Percentiles rank a stretch among this genome's conserved stretches.
Evolutionary conservation across 179 eudicot species (phyloP).

Genomic region (Sideroxylon spinosum): DNA sequence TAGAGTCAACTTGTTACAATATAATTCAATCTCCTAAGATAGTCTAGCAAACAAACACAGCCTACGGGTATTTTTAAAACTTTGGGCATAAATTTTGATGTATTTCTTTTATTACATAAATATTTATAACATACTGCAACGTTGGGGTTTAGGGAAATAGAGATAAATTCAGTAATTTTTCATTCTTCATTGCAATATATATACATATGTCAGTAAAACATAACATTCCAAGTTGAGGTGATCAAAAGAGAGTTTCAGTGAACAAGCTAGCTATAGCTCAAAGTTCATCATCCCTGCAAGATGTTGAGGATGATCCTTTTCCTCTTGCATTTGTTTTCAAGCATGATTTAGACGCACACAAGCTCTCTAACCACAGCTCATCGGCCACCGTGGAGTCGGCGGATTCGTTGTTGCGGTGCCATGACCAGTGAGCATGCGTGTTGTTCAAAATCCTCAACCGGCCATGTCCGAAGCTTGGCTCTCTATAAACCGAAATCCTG

Average conservation of each 20-base stretch:
- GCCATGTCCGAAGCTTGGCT: constrained; percentile 72
- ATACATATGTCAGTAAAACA: neutral
- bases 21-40: too few relatives aligned
- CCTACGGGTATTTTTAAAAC: too few relatives aligned
- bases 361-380: constrained; percentile 40
- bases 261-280: neutral
- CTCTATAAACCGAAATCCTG: constrained; percentile 39
- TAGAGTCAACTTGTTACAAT: too few relatives aligned
- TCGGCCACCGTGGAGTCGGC: constrained; percentile 33
- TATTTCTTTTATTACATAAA: too few relatives aligned
- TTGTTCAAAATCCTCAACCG: constrained; percentile 37
- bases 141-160: too few relatives aligned
- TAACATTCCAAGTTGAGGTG: too few relatives aligned
- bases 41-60: too few relatives aligned
- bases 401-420: constrained; percentile 54
- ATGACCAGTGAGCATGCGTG: constrained; percentile 53
- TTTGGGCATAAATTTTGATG: too few relatives aligned
- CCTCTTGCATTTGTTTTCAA: neutral
- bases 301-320: neutral
- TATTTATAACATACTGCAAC: too few relatives aligned
- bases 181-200: too few relatives aligned
- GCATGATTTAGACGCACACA: constrained; percentile 32
- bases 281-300: neutral
- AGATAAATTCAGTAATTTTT: too few relatives aligned
- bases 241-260: too few relatives aligned